Percentiles rank a stretch among this genome's conserved stretches.
phyloP scores from a whole-genome alignment of 441 rosid genomes.

The Eruca vesicaria region DNA sequence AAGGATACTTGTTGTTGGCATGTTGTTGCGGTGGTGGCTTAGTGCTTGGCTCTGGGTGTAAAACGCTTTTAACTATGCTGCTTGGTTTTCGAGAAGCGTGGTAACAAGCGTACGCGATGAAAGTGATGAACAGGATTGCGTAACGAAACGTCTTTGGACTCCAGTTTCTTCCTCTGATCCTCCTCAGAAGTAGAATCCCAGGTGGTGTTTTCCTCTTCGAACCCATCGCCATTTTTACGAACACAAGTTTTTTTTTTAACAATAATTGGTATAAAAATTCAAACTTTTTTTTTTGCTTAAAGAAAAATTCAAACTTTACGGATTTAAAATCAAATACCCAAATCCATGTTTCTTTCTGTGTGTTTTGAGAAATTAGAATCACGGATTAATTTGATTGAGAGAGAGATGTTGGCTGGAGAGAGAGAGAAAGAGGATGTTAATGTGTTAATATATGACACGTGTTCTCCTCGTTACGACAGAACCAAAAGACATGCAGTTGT shows the following conservation, averaged over 20 bases:
- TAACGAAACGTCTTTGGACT: slow-evolving; percentile 63
- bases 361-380: slow-evolving; percentile 18
- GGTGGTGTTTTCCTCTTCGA: slow-evolving; percentile 62
- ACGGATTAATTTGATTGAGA: slow-evolving; percentile 14
- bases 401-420: slow-evolving; percentile 73
- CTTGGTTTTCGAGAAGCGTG: slow-evolving; percentile 92
- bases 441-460: slow-evolving; percentile 33
- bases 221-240: slow-evolving; percentile 38
- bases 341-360: too few relatives aligned
- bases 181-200: slow-evolving; percentile 59
- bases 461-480: slow-evolving; percentile 11
- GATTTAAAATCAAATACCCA: slow-evolving; percentile 21
- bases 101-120: slow-evolving; percentile 73
- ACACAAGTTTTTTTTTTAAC: background rate
- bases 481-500: slow-evolving; percentile 7
- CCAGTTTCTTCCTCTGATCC: slow-evolving; percentile 69
- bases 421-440: background rate
- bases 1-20: slow-evolving; percentile 33
- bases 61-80: slow-evolving; percentile 87
- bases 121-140: slow-evolving; percentile 60
- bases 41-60: slow-evolving; percentile 31
- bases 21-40: slow-evolving; percentile 33
- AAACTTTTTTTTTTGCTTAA: too few relatives aligned
- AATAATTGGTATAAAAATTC: background rate
- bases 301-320: background rate